Conservation (phyloP, 768 basidiomycete genomes). For the Hericium erinaceus region DNA sequence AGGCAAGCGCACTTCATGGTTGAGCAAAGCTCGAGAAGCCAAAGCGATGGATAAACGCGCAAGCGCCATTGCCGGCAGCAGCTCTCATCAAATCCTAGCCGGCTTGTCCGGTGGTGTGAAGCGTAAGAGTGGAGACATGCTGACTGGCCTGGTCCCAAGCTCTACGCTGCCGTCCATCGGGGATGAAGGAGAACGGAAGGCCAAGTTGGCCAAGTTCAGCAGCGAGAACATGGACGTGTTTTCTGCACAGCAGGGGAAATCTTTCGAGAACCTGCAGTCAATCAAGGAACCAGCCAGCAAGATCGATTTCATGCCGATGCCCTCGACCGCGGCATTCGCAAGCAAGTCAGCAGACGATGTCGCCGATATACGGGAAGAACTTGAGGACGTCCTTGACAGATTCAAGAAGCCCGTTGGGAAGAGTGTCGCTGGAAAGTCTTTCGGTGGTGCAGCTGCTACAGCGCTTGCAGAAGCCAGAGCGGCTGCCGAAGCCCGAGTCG, state of each 20-base stretch:
- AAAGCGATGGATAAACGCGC: slow-evolving; percentile 19
- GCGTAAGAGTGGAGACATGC: slow-evolving; percentile 49
- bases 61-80: slow-evolving; percentile 7
- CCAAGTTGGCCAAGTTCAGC: slow-evolving; percentile 40
- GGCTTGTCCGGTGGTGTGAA: slow-evolving; percentile 27
- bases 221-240: slow-evolving; percentile 16
- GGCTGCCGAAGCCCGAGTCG: slow-evolving; percentile 62
- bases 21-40: slow-evolving; percentile 66
- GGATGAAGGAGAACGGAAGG: slow-evolving; percentile 26
- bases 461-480: slow-evolving; percentile 60
- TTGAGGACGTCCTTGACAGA: slow-evolving; percentile 50
- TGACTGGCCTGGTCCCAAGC: slow-evolving; percentile 4
- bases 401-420: slow-evolving; percentile 69
- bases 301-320: background rate
- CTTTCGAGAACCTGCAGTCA: background rate
- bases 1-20: slow-evolving; percentile 72
- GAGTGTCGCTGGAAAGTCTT: slow-evolving; percentile 49
- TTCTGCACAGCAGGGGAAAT: background rate
- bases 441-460: slow-evolving; percentile 46
- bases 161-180: background rate
- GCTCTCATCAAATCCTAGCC: background rate
- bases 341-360: slow-evolving; percentile 5
- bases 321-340: background rate
- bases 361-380: background rate
- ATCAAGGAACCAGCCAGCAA: background rate